Evolutionary conservation across 2,329 filamentous ascomycete species (phyloP).

Genomic region (Apiospora koreana): DNA sequence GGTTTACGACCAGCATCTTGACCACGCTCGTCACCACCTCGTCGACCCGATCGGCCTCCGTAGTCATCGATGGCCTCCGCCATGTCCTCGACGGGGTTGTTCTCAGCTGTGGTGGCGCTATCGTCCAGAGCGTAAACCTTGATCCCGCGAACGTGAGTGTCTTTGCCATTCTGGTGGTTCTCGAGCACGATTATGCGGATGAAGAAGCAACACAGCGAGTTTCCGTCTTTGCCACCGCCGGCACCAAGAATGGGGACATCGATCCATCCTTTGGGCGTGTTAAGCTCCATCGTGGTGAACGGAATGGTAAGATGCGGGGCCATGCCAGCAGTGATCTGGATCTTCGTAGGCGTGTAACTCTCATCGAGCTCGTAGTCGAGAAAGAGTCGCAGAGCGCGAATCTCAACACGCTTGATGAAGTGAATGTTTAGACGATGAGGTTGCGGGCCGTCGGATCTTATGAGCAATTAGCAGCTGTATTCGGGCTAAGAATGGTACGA

Average conservation of each 20-base stretch:
- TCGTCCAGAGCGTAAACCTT: conserved; percentile 74
- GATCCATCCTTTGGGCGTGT: conserved; percentile 85
- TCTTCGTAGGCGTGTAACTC: conserved; percentile 93
- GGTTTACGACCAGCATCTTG: conserved; percentile 33
- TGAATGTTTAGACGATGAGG: conserved; percentile 82
- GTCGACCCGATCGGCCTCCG: conserved; percentile 26
- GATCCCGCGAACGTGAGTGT: conserved; percentile 93
- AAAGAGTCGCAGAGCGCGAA: conserved; percentile 77
- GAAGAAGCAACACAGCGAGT: conserved; percentile 83
- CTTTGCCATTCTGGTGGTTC: conserved; percentile 99
- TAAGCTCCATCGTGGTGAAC: conserved; percentile 78
- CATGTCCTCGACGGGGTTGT: conserved; percentile 38
- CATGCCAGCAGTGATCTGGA: conserved; percentile 85
- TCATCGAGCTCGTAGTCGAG: conserved; percentile 93
- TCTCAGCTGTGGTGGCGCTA: conserved; percentile 39
- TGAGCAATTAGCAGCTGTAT: not conserved
- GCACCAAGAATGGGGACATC: conserved; percentile 67
- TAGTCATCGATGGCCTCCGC: conserved; percentile 33
- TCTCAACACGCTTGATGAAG: conserved; percentile 80
- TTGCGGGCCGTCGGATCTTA: conserved; percentile 78
- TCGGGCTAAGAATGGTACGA: not conserved
- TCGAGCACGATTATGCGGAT: conserved; percentile 89
- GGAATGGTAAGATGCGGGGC: conserved; percentile 89
- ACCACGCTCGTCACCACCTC: conserved; percentile 33
- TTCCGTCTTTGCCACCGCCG: conserved; percentile 64